These are phyloP conservation scores for Pseudoturritis turrita DNA, from an alignment of 345 rosid genomes.

Conservation along the genomic window DNA sequence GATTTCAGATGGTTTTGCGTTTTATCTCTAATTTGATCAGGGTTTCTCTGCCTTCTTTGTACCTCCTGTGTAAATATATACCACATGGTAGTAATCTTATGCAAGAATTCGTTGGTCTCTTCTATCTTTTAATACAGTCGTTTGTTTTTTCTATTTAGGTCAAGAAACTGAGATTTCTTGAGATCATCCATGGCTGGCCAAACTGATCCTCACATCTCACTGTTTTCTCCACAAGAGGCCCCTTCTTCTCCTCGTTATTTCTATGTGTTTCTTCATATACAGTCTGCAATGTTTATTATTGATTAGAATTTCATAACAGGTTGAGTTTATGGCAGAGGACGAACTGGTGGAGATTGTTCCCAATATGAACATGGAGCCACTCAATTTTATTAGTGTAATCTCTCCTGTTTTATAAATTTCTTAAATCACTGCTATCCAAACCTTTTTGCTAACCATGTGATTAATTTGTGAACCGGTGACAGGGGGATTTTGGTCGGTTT, in stretches of 20 bases:
- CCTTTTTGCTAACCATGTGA: neutral
- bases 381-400: conserved; percentile 60
- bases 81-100: neutral
- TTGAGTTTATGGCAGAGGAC: conserved; percentile 87
- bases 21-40: too few relatives aligned
- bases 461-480: conserved; percentile 1
- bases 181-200: conserved; percentile 62
- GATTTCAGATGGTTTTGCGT: neutral
- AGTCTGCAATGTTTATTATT: neutral
- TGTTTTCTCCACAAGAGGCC: conserved; percentile 82
- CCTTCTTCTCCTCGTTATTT: neutral
- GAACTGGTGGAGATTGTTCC: conserved; percentile 74
- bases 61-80: neutral
- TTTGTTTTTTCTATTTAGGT: neutral
- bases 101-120: neutral
- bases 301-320: conserved; percentile 32
- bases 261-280: neutral
- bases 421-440: neutral
- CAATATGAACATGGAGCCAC: conserved; percentile 68
- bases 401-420: neutral
- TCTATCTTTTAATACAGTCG: neutral
- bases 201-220: conserved; percentile 55
- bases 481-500: conserved; percentile 94
- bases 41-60: neutral
- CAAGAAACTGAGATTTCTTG: conserved; percentile 9